Evolutionary conservation across 768 basidiomycete genomes (phyloP), one percentile per base, ranked within the genome.

Genomic region (Daedalea quercina): DNA sequence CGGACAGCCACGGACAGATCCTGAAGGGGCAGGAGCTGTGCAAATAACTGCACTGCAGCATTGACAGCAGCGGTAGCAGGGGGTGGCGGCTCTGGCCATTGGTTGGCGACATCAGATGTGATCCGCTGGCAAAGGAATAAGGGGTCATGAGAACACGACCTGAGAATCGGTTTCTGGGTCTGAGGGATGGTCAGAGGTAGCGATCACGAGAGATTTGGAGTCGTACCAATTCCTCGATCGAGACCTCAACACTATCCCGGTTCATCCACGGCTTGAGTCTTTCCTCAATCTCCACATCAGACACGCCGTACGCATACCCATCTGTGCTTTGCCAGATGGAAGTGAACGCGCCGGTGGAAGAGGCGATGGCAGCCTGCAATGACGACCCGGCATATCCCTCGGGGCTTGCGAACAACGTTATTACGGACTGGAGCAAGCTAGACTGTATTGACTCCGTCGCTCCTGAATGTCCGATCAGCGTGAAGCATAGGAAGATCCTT

Each of bases 241-340:
- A 74, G 20, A 84, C 81, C 56, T 94, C 93, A 1, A 95, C 80
- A 17, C 78, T 77, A 65, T 94, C 94, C 46, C 87, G 73, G 63
- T 90, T 87, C 45, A 62, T 43, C 58, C 58, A 62, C 7, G 63
- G 60, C 9, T 25, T 26, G 25, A 51, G 23, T 15, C 52, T 74
- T 69, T 79, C 74, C 45, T 81, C 76, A 12, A 82, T 67, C 44
- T 83, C 79, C 20, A 84, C 70, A 41, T 78, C 86, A 2, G 91
- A 90, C 1, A 96, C 84, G 0, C 95, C 95, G 68, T 91, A 94
- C 0, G 84, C 94, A 69, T 93, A 95, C 4, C 92, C 90, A 66
- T 98, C 95, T 1, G 78, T 75, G 51, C 81, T 79, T 52, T 86
- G 81, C 95, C 95, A 98, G 12, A 99, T 77, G 13, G 79, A 81